phyloP scores from a whole-genome alignment of 202 grass and related monocot genomes.

The Panicum hallii region DNA sequence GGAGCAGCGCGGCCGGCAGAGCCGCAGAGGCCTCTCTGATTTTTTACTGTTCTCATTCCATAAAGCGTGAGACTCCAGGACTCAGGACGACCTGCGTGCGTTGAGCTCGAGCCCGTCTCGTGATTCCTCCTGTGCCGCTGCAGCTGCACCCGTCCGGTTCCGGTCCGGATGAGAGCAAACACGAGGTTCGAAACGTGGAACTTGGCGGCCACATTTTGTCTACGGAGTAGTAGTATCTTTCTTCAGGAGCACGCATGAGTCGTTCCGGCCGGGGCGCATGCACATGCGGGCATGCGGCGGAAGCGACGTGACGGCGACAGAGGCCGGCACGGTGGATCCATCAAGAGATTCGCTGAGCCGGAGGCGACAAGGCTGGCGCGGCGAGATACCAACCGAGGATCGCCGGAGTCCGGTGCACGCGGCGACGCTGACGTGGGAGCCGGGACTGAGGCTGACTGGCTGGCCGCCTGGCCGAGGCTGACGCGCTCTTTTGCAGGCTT shows the following conservation, averaged over 20 bases:
- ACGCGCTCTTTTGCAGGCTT: background rate
- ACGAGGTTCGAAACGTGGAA: conserved; percentile 12
- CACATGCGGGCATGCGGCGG: background rate
- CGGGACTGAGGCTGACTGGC: background rate
- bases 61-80: no score
- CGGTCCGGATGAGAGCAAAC: background rate
- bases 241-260: background rate
- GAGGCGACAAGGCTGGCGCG: background rate
- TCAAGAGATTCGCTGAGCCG: conserved; percentile 24
- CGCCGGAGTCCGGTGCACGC: background rate
- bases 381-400: background rate
- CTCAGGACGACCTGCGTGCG: no score
- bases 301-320: background rate
- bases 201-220: background rate
- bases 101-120: no score
- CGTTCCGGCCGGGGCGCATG: no score
- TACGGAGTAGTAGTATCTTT: no score
- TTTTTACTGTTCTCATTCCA: no score
- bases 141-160: no score
- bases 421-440: conserved; percentile 1
- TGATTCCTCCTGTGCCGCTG: no score
- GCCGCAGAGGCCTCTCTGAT: no score
- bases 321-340: background rate
- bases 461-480: background rate
- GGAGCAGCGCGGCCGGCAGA: background rate